Evolutionary conservation across 345 rosid genomes (phyloP), one percentile per base, ranked within the genome.

Genomic region (Lepidium didymum): DNA sequence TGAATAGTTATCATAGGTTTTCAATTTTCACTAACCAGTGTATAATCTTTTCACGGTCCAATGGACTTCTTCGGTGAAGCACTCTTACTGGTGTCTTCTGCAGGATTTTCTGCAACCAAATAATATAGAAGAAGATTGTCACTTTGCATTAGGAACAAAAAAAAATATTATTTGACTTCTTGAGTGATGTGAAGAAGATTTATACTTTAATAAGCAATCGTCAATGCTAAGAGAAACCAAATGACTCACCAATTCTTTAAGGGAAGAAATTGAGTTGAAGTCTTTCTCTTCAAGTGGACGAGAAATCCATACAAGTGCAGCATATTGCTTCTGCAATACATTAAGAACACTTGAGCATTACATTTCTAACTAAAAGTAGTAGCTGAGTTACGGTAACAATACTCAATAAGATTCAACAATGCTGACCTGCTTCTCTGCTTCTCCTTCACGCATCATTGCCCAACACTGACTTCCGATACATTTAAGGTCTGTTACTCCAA

Each of bases 361-460:
- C 52, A 59, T 34, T 60, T 52, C 14, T 61, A 18, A 40, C 14
- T 18, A 16, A 13, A 29, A 47, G n/a, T 5, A 8, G 52, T 13
- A 4, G 21, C 19, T 21, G 3, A 33, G 18, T 43, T 27, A 33
- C 36, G 53, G 29, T 68, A 10, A 13, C 64, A 62, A 62, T 61
- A 56, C 19, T 8, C 46, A 46, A 46, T 8, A 49, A 34, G 27
- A 42, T 33, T 37, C 68, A 13, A 15, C 50, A 76, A 54, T 60
- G 60, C 11, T 35, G 33, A 63, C 97, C 96, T 90, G 97, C 71
- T 93, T 93, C 73, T 93, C 98, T 46, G 96, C 82, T 83, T 93
- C 98, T 62, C 98, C 98, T 83, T 93, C 98, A 54, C 88, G 98
- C 93, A 93, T 93, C 78, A 87, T 74, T 46, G 78, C 51, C 98